A percentile compares a stretch with the other conserved stretches of the same genome.
Conservation (phyloP, 2,329 filamentous ascomycete species). For the Diaporthe amygdali region DNA sequence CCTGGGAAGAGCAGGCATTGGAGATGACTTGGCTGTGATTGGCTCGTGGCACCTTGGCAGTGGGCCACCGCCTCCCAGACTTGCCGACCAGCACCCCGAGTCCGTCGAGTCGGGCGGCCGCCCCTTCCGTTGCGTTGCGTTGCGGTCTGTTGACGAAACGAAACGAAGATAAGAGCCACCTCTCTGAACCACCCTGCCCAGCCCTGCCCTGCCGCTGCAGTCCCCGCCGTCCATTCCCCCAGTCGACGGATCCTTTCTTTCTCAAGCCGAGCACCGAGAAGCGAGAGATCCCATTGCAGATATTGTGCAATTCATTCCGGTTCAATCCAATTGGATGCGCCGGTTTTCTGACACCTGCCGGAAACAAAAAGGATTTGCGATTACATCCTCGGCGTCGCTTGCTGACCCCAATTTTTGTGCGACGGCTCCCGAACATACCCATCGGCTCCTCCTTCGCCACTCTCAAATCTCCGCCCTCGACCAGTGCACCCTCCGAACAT, state of each 20-base stretch:
- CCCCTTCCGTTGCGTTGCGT: background rate
- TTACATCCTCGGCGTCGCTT: slow-evolving; percentile 11
- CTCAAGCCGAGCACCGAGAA: slow-evolving; percentile 14
- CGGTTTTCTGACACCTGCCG: background rate
- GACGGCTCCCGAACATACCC: slow-evolving; percentile 13
- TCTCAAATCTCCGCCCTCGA: slow-evolving; percentile 9
- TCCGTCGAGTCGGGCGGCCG: background rate
- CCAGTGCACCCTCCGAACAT: background rate
- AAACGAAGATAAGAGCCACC: background rate
- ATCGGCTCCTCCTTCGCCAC: slow-evolving; percentile 19
- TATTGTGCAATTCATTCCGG: background rate
- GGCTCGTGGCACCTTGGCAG: background rate
- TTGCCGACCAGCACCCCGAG: background rate
- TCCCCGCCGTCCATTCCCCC: background rate
- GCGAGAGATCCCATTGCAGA: background rate
- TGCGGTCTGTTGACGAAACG: background rate
- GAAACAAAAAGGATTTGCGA: slow-evolving; percentile 1
- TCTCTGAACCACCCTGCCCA: background rate
- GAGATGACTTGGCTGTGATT: background rate
- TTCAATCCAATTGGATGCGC: slow-evolving; percentile 1
- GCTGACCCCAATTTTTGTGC: slow-evolving; percentile 18
- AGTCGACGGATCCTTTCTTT: background rate
- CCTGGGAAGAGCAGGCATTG: slow-evolving; percentile 2
- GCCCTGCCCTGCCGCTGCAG: background rate
- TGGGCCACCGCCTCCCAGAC: background rate